phyloP scores from a whole-genome alignment of 2,329 filamentous ascomycete genomes.

The Trichoderma atroviride region DNA sequence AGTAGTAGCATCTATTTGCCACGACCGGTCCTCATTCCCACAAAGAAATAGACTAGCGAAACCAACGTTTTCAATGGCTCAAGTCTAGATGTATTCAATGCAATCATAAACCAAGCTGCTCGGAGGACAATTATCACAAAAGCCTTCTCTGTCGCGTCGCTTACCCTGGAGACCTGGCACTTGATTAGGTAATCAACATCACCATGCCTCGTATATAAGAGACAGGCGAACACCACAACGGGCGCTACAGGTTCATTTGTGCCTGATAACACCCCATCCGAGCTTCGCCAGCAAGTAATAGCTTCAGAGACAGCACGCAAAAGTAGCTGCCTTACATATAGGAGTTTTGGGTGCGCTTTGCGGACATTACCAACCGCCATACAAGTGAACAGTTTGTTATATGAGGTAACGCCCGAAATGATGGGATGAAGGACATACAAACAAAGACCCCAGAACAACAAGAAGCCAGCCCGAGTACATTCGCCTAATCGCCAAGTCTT shows the following conservation, averaged over 20 bases:
- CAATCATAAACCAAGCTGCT: neutral
- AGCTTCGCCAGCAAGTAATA: neutral
- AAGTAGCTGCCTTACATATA: neutral
- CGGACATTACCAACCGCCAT: neutral
- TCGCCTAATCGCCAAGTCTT: too few relatives aligned
- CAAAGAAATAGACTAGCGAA: neutral
- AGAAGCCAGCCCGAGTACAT: neutral
- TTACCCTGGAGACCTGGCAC: neutral
- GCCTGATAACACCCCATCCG: neutral
- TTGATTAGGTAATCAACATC: neutral
- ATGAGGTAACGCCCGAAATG: neutral
- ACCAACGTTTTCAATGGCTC: neutral
- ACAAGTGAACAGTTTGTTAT: neutral
- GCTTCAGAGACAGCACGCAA: neutral
- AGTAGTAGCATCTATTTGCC: neutral
- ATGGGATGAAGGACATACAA: neutral
- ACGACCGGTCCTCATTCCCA: neutral
- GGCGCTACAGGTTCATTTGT: neutral
- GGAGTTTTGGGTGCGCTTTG: neutral
- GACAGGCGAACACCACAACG: neutral
- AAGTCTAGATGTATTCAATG: neutral
- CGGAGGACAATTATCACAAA: neutral
- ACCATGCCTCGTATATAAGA: neutral
- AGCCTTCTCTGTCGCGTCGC: neutral
- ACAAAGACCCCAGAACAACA: neutral